Evolutionary conservation across 2,329 filamentous ascomycete species (phyloP).

Genomic region (Epichloe festucae): DNA sequence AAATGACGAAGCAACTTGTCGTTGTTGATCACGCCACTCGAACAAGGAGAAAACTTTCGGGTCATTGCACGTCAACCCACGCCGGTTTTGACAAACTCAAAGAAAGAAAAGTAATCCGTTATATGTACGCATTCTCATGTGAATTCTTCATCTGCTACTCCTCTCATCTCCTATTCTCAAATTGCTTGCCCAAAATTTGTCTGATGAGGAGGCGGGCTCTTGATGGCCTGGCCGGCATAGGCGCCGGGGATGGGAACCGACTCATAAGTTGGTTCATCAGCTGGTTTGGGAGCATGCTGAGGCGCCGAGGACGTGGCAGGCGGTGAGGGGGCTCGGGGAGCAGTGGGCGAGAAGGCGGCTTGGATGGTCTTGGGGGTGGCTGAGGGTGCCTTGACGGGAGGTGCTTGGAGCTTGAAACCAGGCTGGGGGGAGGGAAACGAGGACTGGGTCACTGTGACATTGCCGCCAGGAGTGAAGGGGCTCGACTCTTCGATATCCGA

Average conservation of each 20-base stretch:
- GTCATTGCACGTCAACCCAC: too few species aligned
- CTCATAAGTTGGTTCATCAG: slow-evolving; percentile 74
- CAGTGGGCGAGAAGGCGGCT: slow-evolving; percentile 45
- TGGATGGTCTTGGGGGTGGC: slow-evolving; percentile 60
- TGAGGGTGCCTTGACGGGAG: slow-evolving; percentile 63
- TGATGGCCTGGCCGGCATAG: slow-evolving; percentile 48
- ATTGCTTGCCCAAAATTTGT: slow-evolving; percentile 27
- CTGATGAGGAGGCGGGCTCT: slow-evolving; percentile 35
- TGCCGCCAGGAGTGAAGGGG: slow-evolving; percentile 40
- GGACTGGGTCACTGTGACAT: slow-evolving; percentile 50
- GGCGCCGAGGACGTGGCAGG: slow-evolving; percentile 10
- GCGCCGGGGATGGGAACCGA: slow-evolving; percentile 80
- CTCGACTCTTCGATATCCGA: slow-evolving; percentile 29
- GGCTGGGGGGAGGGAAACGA: slow-evolving; percentile 40
- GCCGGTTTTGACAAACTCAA: too few species aligned
- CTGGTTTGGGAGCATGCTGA: slow-evolving; percentile 52
- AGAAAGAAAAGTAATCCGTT: too few species aligned
- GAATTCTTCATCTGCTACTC: neutral
- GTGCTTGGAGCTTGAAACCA: slow-evolving; percentile 77
- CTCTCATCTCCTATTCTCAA: neutral
- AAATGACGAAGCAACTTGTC: neutral
- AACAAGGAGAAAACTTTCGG: too few species aligned
- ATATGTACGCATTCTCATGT: neutral
- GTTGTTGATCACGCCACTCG: neutral
- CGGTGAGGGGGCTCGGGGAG: slow-evolving; percentile 7